phyloP scores from a whole-genome alignment of 2,329 filamentous ascomycete genomes.

The Alternaria atra region DNA sequence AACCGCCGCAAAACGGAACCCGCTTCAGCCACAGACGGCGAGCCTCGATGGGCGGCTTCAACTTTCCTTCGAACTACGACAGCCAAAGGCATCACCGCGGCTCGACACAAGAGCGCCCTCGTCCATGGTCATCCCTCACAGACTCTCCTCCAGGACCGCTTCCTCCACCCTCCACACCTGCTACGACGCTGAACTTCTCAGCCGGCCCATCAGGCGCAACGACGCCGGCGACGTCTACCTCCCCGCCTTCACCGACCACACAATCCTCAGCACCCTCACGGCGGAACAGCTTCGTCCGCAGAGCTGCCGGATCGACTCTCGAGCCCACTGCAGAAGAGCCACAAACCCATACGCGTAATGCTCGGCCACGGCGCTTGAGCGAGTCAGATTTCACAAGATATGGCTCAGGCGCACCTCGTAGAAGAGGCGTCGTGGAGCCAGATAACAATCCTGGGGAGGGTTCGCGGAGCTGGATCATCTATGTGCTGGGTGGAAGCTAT shows the following conservation, averaged over 20 bases:
- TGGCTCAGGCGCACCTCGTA: slow-evolving; percentile 68
- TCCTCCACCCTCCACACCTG: slow-evolving; percentile 71
- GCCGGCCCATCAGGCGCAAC: slow-evolving; percentile 63
- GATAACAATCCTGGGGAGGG: slow-evolving; percentile 64
- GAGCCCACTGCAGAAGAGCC: slow-evolving; percentile 55
- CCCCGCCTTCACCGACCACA: slow-evolving; percentile 47
- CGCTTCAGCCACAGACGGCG: slow-evolving; percentile 63
- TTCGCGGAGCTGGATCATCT: slow-evolving; percentile 75
- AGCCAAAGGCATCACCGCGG: slow-evolving; percentile 62
- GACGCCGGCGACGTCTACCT: slow-evolving; percentile 46
- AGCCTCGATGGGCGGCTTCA: slow-evolving; percentile 64
- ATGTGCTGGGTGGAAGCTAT: slow-evolving; percentile 74
- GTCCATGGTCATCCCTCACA: slow-evolving; percentile 57
- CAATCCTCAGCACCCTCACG: slow-evolving; percentile 49
- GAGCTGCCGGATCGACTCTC: slow-evolving; percentile 51
- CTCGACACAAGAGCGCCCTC: slow-evolving; percentile 50
- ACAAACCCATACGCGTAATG: slow-evolving; percentile 50
- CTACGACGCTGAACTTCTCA: slow-evolving; percentile 64
- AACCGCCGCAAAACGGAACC: slow-evolving; percentile 64
- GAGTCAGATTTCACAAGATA: slow-evolving; percentile 69
- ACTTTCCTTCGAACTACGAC: slow-evolving; percentile 62
- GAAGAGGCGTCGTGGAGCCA: slow-evolving; percentile 70
- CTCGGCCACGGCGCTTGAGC: slow-evolving; percentile 64
- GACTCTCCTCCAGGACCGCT: slow-evolving; percentile 67
- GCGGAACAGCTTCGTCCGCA: slow-evolving; percentile 53